Base-by-base conservation (phyloP, 2,329 filamentous ascomycete genomes). In the Fusarium concolor region DNA sequence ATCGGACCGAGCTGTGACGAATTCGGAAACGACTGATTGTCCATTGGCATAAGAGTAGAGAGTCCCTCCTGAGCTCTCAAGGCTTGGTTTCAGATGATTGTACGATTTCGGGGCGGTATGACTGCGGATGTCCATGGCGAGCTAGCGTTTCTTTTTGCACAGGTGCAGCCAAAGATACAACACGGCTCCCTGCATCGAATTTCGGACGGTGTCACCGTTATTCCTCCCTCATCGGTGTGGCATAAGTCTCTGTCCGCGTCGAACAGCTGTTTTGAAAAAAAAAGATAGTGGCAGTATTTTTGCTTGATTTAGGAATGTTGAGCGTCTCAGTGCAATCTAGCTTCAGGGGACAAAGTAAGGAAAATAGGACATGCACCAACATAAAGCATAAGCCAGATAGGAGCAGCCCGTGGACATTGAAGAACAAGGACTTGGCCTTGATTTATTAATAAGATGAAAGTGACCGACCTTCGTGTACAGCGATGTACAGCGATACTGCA, bases 1-100 rank as follows among this genome's bases (percentile, higher is more conserved):
- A 68, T 72, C 71, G 70, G 70, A 56, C 71, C 71, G 68, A 71
- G 67, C 47, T 61, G 42, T 61, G 56, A 72, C 58, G 52, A 38
- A 67, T 68, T 56, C 49, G 68, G 64, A 54, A 63, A 62, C 29
- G 41, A 58, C 33, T 53, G 41, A 46, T 67, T 68, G 33, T 62
- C 59, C 38, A 58, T 61, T 45, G 51, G 51, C 45, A 45, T 54
- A 42, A 55, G 28, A 43, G 47, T 35, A 45, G 56, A 49, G 31
- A 41, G 46, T 38, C 47, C 41, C 50, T 56, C 54, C 49, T 52
- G 57, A 46, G 58, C 64, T 50, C 56, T 67, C 62, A 63, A 64
- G 49, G 42, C 43, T 51, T 57, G 53, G 74, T 76, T 76, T 76
- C 74, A 76, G 56, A 75, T 70, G 64, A 75, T 75, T 62, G 71